Base-by-base conservation (phyloP, 1,139 yeast genomes). In the Casaregolazyma suthepensis region DNA sequence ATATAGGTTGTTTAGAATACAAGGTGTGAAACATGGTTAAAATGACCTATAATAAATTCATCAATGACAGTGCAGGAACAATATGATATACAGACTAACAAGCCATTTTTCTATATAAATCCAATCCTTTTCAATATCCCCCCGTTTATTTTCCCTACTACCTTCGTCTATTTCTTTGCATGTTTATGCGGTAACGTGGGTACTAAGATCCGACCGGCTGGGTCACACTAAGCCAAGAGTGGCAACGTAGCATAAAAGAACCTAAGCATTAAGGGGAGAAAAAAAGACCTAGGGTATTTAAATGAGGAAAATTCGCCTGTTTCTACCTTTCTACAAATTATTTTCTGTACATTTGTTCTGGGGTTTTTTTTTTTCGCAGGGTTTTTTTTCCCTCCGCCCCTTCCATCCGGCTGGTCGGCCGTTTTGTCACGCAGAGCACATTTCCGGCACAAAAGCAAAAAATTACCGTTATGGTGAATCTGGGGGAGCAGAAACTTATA, bases 391-490 rank as follows among this genome's bases (percentile, higher is more conserved):
- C 40, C 17, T 35, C 40, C 40, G 15, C 40, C 40, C 40, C 40
- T 35, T 13, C 40, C 40, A 13, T 13, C 40, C 40, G 40, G 40
- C 17, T 35, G 40, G 40, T 35, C 40, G 40, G 40, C 40, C 40
- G 31, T 26, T 26, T 35, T 35, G 40, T 35, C 40, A 35, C 40
- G 40, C 40, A 19, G 48, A 26, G 18, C 20, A 23, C 19, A 29
- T 29, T 45, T 38, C 37, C 23, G 48, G 48, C 42, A 29, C 23
- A 15, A 22, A 20, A 20, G 46, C 46, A 17, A 23, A 44, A 44
- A 44, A 22, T 29, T 22, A 23, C 19, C 26, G 46, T 35, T 35
- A 35, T 35, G 45, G 42, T 45, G 48, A 29, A 45, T 38, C 46
- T 44, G 46, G 46, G 35, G 31, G 29, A 44, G 26, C 19, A 23